Conservation (phyloP, 257 asterid species). For the Haberlea rhodopensis region DNA sequence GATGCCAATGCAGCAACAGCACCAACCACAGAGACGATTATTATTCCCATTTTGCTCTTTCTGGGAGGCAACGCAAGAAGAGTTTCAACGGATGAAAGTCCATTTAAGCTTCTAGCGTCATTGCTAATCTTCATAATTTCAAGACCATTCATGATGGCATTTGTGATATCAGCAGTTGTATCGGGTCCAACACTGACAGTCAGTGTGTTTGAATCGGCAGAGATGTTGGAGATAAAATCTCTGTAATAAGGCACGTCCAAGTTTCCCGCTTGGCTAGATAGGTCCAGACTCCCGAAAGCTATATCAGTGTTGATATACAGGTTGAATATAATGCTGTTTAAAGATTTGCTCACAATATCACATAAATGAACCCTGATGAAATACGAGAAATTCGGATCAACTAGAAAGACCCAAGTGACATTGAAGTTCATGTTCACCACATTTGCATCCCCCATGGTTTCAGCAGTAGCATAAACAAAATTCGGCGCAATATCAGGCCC, state of each 20-base stretch:
- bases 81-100: conserved; percentile 46
- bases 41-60: conserved; percentile 33
- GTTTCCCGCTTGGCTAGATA: conserved; percentile 47
- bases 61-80: conserved; percentile 40
- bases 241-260: conserved; percentile 53
- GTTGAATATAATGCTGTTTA: conserved; percentile 56
- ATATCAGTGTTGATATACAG: conserved; percentile 52
- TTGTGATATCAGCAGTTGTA: conserved; percentile 33
- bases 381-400: conserved; percentile 56
- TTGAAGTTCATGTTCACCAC: conserved; percentile 59
- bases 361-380: conserved; percentile 66
- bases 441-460: conserved; percentile 66
- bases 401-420: conserved; percentile 68
- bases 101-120: conserved; percentile 56
- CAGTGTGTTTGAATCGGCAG: conserved; percentile 40
- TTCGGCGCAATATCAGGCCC: conserved; percentile 64
- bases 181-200: conserved; percentile 69
- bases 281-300: conserved; percentile 49
- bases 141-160: conserved; percentile 70
- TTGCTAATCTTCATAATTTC: conserved; percentile 78
- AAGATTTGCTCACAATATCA: conserved; percentile 64
- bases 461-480: conserved; percentile 70
- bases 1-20: conserved; percentile 37
- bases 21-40: conserved; percentile 47
- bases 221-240: conserved; percentile 46